Percentiles rank a stretch among this genome's conserved stretches.
phyloP scores from a whole-genome alignment of 306 rosid species.

The Glycine soja region DNA sequence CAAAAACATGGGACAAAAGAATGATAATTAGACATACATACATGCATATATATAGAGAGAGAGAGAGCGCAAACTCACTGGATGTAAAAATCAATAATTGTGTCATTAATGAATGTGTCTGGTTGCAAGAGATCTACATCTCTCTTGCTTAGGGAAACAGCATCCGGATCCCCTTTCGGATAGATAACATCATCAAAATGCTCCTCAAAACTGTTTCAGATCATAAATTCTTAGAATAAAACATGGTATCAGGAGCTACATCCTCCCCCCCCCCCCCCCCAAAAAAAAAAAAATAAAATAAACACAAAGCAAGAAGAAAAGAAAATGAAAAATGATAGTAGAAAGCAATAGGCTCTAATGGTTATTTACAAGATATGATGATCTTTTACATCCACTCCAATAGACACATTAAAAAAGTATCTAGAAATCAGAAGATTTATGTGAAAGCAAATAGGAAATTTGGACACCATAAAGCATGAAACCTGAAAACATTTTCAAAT shows the following conservation, averaged over 20 bases:
- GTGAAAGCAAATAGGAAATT: conserved; percentile 24
- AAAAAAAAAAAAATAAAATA: no score
- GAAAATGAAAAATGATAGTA: not conserved
- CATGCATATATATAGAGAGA: not conserved
- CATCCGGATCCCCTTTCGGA: conserved; percentile 95
- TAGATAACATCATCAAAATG: conserved; percentile 83
- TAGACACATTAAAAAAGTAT: conserved; percentile 10
- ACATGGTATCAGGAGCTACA: conserved; percentile 3
- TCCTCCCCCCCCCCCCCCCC: not conserved
- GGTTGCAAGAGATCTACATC: conserved; percentile 95
- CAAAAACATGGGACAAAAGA: not conserved
- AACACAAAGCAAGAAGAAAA: not conserved
- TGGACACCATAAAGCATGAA: not conserved
- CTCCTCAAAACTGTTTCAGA: conserved; percentile 74
- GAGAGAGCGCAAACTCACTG: conserved; percentile 61
- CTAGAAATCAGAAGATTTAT: conserved; percentile 19
- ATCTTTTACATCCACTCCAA: conserved; percentile 19
- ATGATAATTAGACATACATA: not conserved
- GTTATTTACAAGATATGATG: conserved; percentile 23
- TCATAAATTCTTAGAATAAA: conserved; percentile 40
- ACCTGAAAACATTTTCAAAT: conserved; percentile 16
- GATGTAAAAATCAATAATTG: conserved; percentile 91
- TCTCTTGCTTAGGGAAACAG: conserved; percentile 88
- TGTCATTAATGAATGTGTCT: conserved; percentile 92
- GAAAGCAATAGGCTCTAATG: conserved; percentile 21